Conservation (phyloP, 768 basidiomycete genomes). For the Calocera viscosa region DNA sequence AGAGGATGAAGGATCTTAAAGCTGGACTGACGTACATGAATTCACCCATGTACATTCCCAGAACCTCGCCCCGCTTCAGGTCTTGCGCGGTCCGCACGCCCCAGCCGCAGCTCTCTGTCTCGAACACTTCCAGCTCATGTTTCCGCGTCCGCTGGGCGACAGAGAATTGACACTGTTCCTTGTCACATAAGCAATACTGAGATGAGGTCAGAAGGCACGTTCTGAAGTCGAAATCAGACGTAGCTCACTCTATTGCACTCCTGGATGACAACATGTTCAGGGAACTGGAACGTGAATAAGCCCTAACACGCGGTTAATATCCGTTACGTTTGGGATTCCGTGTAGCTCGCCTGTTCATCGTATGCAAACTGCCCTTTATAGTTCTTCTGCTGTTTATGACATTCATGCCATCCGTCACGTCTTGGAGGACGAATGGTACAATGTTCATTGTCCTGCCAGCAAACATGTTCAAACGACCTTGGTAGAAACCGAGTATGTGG, state of each 20-base stretch:
- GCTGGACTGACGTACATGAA: background rate
- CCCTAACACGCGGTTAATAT: background rate
- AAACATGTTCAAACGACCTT: background rate
- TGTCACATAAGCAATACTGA: background rate
- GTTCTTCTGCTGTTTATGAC: background rate
- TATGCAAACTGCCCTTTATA: background rate
- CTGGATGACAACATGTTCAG: background rate
- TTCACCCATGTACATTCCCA: conserved; percentile 4
- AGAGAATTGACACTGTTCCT: background rate
- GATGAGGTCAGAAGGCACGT: background rate
- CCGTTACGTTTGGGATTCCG: background rate
- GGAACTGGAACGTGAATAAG: background rate
- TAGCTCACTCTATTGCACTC: background rate
- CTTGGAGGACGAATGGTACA: background rate
- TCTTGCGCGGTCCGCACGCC: background rate
- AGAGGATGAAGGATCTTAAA: background rate
- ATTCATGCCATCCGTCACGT: background rate
- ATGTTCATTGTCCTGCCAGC: background rate
- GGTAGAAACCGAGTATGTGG: background rate
- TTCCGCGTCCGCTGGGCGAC: background rate
- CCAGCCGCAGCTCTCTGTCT: background rate
- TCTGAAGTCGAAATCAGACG: background rate
- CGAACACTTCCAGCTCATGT: background rate
- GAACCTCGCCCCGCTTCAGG: background rate
- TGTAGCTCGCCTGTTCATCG: background rate